Evolutionary conservation across 345 rosid genomes (phyloP).

Genomic region (Barbarea vulgaris): DNA sequence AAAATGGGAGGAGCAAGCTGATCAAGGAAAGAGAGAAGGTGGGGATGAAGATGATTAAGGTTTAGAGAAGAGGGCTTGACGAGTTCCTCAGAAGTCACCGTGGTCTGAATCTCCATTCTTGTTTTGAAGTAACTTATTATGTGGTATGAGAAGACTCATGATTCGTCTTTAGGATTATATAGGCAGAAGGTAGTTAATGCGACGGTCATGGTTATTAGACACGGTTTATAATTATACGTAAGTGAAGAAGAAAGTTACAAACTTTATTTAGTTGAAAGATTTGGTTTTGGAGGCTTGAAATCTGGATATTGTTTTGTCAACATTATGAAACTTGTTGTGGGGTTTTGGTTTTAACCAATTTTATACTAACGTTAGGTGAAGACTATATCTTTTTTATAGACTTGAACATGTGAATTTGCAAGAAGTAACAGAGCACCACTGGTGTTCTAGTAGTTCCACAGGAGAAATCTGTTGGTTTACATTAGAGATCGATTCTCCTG

Average conservation of each 20-base stretch:
- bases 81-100: constrained; percentile 31
- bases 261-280: constrained; percentile 1
- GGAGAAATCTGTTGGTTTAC: too few relatives aligned
- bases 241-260: constrained; percentile 17
- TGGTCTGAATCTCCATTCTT: constrained; percentile 22
- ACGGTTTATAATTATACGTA: neutral
- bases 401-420: neutral
- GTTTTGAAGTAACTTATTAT: neutral
- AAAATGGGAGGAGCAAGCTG: constrained; percentile 41
- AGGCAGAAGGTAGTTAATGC: neutral
- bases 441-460: too few relatives aligned
- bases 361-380: constrained; percentile 23
- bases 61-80: constrained; percentile 44
- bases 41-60: constrained; percentile 21
- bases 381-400: neutral
- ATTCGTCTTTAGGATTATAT: neutral
- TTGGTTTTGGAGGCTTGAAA: constrained; percentile 5
- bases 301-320: constrained; percentile 10
- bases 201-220: neutral
- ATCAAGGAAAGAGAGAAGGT: constrained; percentile 44
- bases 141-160: neutral
- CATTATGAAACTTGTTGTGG: constrained; percentile 15
- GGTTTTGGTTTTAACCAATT: constrained; percentile 11
- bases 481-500: too few relatives aligned
- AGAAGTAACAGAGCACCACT: neutral